Evolutionary conservation across 306 rosid genomes (phyloP), one percentile per base, ranked within the genome.

Genomic region (Notholithocarpus densiflorus): DNA sequence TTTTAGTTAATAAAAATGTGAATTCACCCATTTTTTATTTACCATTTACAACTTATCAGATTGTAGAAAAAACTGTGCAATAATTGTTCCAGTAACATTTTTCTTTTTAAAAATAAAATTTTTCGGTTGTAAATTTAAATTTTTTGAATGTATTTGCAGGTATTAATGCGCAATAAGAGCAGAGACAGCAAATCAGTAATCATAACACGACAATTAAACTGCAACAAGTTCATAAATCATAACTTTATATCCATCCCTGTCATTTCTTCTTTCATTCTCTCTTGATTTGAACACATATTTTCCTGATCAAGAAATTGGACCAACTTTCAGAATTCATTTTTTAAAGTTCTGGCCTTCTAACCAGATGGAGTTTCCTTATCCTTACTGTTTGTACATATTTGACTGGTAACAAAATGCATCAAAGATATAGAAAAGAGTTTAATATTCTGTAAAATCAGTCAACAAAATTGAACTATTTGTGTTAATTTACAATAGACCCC

Each of bases 381-480:
- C 6, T 18, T 8, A 34, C 17, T 18, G 45, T 66, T 19, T 66
- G 26, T 66, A 19, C 71, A 29, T 32, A 34, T 66, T 31, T 66
- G 51, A 66, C 26, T 18, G 51, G 26, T 2, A 66, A 66, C 2
- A 19, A 1, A n/a, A 66, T 34, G 52, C 51, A 32, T 32, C 10
- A 19, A 19, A 2, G 43, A 48, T 48, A n/a, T 19, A 62, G 32
- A 24, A 71, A 43, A 18, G 5, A 2, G 40, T 9, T 13, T 6
- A 70, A 71, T 32, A 2, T 53, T 40, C 12, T 18, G 4, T 29
- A 51, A 48, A 74, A 76, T 34, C 70, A 55, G 77, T 48, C 60
- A 23, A 37, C 72, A 78, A 88, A 81, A 85, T 69, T 88, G 86
- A 77, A 80, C 72, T 54, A 75, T 77, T 11, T 37, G 43, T 23